Evolutionary conservation across 345 rosid genomes (phyloP), one percentile per base, ranked within the genome.

Genomic region (Dipteronia sinensis): DNA sequence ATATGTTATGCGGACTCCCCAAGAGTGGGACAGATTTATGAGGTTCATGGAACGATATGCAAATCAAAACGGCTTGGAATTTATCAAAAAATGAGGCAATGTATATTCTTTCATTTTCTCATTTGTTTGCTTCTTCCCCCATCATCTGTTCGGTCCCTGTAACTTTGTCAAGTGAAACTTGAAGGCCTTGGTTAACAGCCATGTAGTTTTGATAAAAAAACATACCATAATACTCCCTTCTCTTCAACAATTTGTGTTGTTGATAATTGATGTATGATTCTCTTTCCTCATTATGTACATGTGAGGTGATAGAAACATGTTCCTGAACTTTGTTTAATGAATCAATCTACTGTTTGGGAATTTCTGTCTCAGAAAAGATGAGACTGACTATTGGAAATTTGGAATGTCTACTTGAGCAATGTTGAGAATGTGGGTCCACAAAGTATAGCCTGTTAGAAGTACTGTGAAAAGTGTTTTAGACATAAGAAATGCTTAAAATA

Each of bases 1-100:
- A 85, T 93, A 89, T 71, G 27, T 94, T 23, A 96, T 96, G 99
- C 83, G 94, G 63, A 56, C 90, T 0, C 97, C 97, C 0, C 85
- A 87, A 27, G 99, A 93, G 19, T 92, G 99, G 97, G 99, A 94
- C 73, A 86, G 99, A 76, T 94, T 96, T 88, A 94, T 92, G 99
- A 89, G 97, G 83, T 96, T 96, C 86, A 92, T 96, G 98, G 97
- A 96, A 80, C 88, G 95, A 53, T 96, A 94, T 84, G 92, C 98
- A 0, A 86, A 90, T 78, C 94, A 84, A 67, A 93, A 96, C 27
- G 98, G 99, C 56, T 86, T 94, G 84, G 89, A 90, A 68, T 96
- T 94, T 77, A 77, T 96, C 82, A 93, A 96, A 80, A 92, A 87
- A 68, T 90, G 89, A 90, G 86, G 80, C 88, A 72, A 75, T 77